Evolutionary conservation across 2,329 filamentous ascomycete genomes (phyloP).

Genomic region (Rachicladosporium sp.): DNA sequence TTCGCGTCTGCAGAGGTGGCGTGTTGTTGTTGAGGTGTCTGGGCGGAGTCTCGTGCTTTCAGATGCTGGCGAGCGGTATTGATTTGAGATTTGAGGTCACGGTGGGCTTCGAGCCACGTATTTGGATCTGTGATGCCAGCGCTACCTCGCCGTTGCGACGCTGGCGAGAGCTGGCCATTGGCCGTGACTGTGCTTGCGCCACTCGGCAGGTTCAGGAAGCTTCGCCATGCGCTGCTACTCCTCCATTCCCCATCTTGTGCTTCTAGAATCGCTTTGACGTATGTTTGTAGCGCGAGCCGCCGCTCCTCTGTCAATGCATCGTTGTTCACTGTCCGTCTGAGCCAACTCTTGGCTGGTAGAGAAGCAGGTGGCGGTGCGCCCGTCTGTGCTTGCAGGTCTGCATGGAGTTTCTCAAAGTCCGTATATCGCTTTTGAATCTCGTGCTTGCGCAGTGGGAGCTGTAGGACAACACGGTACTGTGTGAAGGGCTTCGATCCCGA

Average conservation of each 20-base stretch:
- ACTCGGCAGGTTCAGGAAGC: constrained; percentile 60
- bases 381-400: constrained; percentile 46
- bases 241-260: constrained; percentile 66
- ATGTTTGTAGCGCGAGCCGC: constrained; percentile 55
- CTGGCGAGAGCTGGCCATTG: constrained; percentile 30
- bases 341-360: constrained; percentile 64
- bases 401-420: constrained; percentile 60
- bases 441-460: constrained; percentile 63
- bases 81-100: constrained; percentile 59
- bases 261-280: constrained; percentile 60
- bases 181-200: constrained; percentile 19
- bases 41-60: constrained; percentile 54
- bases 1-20: constrained; percentile 57
- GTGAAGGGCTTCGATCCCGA: constrained; percentile 55
- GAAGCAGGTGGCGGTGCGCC: constrained; percentile 53
- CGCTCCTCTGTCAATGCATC: constrained; percentile 58
- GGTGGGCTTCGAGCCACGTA: constrained; percentile 65
- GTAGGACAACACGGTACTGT: constrained; percentile 65
- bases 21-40: constrained; percentile 46
- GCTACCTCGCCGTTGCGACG: constrained; percentile 8
- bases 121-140: constrained; percentile 35
- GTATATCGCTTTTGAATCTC: constrained; percentile 72
- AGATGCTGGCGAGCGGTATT: constrained; percentile 55
- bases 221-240: constrained; percentile 59
- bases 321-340: constrained; percentile 58